These are phyloP conservation scores for Fusarium sp. DNA, from an alignment of 2,329 filamentous ascomycete species.

Conservation along the genomic window DNA sequence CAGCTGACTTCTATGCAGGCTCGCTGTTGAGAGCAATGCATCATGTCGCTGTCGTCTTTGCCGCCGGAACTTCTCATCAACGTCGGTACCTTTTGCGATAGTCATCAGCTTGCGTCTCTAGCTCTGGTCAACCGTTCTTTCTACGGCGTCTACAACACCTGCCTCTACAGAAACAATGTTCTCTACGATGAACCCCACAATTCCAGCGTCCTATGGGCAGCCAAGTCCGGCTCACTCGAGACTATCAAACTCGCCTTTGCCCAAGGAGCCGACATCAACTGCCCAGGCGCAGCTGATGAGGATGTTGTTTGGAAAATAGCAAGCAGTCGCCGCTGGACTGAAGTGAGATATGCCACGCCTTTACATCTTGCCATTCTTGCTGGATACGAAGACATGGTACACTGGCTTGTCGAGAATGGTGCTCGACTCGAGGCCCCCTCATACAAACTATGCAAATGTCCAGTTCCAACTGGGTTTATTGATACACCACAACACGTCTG, in stretches of 20 bases:
- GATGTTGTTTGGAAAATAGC: neutral
- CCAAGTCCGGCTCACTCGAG: neutral
- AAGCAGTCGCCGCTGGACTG: too few relatives aligned
- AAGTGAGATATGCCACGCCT: neutral
- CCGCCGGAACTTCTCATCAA: neutral
- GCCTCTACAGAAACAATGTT: slow-evolving; percentile 7
- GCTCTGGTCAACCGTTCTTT: neutral
- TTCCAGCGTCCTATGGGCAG: slow-evolving; percentile 1
- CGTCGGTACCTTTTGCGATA: neutral
- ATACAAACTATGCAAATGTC: neutral
- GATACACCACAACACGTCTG: neutral
- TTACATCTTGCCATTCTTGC: neutral
- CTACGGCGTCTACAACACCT: slow-evolving; percentile 2
- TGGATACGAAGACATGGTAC: slow-evolving; percentile 1
- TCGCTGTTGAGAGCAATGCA: too few relatives aligned
- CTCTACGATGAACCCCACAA: neutral
- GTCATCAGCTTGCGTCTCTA: neutral
- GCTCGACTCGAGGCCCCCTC: neutral
- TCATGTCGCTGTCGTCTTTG: neutral
- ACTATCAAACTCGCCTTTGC: slow-evolving; percentile 7
- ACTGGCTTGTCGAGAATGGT: slow-evolving; percentile 16
- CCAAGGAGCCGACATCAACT: slow-evolving; percentile 6
- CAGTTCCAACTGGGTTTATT: neutral
- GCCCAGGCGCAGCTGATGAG: neutral
- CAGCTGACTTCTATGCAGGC: too few relatives aligned